These are phyloP conservation scores for Leptosphaerulina australis DNA, from an alignment of 2,329 filamentous ascomycete species.

Conservation along the genomic window DNA sequence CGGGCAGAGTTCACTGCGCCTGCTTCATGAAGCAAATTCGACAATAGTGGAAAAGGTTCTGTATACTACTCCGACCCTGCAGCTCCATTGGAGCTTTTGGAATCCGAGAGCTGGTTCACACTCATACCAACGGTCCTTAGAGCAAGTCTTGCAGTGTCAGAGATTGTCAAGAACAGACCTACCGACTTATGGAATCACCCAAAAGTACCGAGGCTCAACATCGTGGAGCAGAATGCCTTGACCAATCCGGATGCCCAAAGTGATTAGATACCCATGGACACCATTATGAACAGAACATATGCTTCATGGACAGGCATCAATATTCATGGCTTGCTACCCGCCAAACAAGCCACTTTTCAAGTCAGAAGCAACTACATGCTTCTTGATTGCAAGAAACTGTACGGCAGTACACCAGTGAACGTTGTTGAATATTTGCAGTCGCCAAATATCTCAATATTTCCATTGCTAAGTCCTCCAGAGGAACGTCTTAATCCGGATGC, in stretches of 20 bases:
- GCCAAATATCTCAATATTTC: neutral
- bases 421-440: neutral
- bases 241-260: neutral
- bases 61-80: conserved; percentile 6
- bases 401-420: neutral
- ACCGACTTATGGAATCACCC: conserved; percentile 15
- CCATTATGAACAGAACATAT: neutral
- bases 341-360: neutral
- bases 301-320: conserved; percentile 10
- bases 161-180: neutral
- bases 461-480: no score
- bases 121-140: neutral
- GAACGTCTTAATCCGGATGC: no score
- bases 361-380: conserved; percentile 1
- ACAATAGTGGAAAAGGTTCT: neutral
- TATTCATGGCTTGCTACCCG: neutral
- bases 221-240: neutral
- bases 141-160: conserved; percentile 10
- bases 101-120: neutral
- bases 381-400: neutral
- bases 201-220: conserved; percentile 9
- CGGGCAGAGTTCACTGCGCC: conserved; percentile 12
- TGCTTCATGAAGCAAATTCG: conserved; percentile 1
- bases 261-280: neutral
- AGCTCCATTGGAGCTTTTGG: neutral